Percentiles rank a stretch among this genome's conserved stretches.
phyloP scores from a whole-genome alignment of 148 eudicot genomes.

The Salicornia ramosissima region DNA sequence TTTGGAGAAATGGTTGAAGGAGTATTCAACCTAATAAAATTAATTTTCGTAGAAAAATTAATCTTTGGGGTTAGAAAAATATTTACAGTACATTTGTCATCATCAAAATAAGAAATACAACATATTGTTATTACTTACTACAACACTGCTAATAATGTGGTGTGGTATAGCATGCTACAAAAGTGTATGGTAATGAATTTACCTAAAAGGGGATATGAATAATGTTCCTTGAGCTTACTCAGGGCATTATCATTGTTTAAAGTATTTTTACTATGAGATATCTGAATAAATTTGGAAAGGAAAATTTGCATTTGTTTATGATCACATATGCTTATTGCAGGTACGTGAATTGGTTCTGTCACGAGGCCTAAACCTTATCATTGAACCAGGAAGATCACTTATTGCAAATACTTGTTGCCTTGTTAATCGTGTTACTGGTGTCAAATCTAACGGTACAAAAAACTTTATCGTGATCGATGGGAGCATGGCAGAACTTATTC shows the following conservation, averaged over 20 bases:
- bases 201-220: too few relatives aligned
- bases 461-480: conserved; percentile 90
- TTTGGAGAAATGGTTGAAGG: too few relatives aligned
- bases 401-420: conserved; percentile 94
- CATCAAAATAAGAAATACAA: too few relatives aligned
- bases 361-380: conserved; percentile 75
- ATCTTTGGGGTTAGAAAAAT: too few relatives aligned
- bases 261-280: too few relatives aligned
- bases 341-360: conserved; percentile 82
- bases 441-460: conserved; percentile 90
- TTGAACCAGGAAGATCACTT: conserved; percentile 94
- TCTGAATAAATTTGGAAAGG: neutral
- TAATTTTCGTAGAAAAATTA: too few relatives aligned
- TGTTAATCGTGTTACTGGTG: conserved; percentile 91
- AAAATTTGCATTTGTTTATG: neutral
- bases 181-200: too few relatives aligned
- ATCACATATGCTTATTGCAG: conserved; percentile 39
- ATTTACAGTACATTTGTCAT: too few relatives aligned
- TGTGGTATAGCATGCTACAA: too few relatives aligned
- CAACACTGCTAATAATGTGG: too few relatives aligned
- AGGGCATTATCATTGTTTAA: neutral
- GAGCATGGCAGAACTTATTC: conserved; percentile 97
- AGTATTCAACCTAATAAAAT: too few relatives aligned
- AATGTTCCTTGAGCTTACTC: neutral
- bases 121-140: too few relatives aligned